Evolutionary conservation across 2,329 filamentous ascomycete genomes (phyloP).

Genomic region (Orbilia javanica): DNA sequence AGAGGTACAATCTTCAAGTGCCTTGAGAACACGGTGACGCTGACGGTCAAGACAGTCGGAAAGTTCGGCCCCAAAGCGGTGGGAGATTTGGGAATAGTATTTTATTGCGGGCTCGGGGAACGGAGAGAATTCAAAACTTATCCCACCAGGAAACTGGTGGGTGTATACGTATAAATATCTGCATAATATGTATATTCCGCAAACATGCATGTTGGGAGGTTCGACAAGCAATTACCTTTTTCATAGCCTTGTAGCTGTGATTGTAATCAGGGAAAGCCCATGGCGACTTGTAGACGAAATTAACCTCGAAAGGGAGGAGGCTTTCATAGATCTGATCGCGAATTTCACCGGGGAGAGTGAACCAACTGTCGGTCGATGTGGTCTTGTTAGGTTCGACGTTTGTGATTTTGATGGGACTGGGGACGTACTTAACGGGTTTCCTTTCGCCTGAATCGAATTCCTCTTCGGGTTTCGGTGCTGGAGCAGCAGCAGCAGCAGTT

Average conservation of each 20-base stretch:
- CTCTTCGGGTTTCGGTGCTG: not conserved
- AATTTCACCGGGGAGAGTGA: conserved; percentile 37
- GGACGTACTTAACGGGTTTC: too few species aligned
- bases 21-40: not conserved
- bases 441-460: not conserved
- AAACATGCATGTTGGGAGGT: too few species aligned
- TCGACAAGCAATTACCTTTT: not conserved
- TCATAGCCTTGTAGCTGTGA: not conserved
- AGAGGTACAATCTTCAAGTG: conserved; percentile 10
- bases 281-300: conserved; percentile 46
- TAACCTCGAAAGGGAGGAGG: conserved; percentile 28
- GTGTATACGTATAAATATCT: not conserved
- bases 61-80: conserved; percentile 13
- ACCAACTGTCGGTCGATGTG: conserved; percentile 12
- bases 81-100: conserved; percentile 6
- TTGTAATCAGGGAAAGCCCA: conserved; percentile 11
- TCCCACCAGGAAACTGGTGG: not conserved
- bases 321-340: conserved; percentile 46
- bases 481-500: not conserved
- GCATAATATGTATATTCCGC: too few species aligned
- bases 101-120: not conserved
- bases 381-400: not conserved
- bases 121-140: conserved; percentile 3
- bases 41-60: not conserved
- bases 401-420: not conserved